Percentiles rank a stretch among this genome's conserved stretches.
These are phyloP conservation scores for Sporisorium scitamineum DNA, from an alignment of 1,284 basidiomycete species.

Conservation along the genomic window DNA sequence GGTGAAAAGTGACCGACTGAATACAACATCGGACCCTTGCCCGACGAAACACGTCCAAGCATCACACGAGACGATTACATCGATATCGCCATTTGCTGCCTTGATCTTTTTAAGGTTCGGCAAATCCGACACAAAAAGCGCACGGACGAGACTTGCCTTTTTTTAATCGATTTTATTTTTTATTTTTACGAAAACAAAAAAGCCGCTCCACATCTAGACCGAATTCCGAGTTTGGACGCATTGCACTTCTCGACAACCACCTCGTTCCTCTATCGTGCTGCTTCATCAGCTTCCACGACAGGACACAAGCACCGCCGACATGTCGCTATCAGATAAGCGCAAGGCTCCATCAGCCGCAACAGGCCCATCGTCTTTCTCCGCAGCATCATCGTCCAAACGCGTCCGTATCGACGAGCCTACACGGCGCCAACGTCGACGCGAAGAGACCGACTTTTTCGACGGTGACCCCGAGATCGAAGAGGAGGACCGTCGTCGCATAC, in stretches of 20 bases:
- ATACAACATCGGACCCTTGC: constrained; percentile 17
- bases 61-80: constrained; percentile 11
- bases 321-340: constrained; percentile 37
- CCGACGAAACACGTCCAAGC: too few species aligned
- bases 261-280: background rate
- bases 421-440: constrained; percentile 20
- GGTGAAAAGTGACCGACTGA: background rate
- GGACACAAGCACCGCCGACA: background rate
- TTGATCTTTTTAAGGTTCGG: constrained; percentile 1
- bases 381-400: constrained; percentile 24
- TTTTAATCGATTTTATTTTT: background rate
- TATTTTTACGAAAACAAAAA: background rate
- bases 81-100: constrained; percentile 24
- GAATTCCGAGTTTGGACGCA: constrained; percentile 20
- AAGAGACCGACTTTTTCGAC: constrained; percentile 41
- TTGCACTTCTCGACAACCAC: constrained; percentile 3
- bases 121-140: constrained; percentile 6
- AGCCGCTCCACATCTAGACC: constrained; percentile 27
- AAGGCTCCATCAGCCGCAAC: constrained; percentile 12
- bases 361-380: constrained; percentile 6
- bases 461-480: constrained; percentile 64
- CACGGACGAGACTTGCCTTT: constrained; percentile 22
- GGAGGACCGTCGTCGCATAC: constrained; percentile 53
- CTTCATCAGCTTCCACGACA: background rate
- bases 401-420: constrained; percentile 39